Evolutionary conservation across 345 rosid species (phyloP), one percentile per base, ranked within the genome.

Genomic region (Bruguiera sexangula): DNA sequence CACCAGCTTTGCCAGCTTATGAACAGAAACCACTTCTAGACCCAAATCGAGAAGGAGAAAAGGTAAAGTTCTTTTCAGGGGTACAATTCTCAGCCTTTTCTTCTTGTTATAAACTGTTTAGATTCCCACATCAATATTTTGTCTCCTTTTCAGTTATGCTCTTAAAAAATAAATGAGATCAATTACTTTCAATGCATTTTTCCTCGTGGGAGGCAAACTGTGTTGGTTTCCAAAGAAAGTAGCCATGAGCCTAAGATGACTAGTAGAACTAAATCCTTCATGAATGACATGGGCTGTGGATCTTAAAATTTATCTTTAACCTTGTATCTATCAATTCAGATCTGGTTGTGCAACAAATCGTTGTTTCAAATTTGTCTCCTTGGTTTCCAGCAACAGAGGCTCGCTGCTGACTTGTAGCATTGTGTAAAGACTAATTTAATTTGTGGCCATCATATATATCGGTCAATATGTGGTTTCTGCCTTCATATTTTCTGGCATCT

Each of bases 41-140:
- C 79, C 97, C 98, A 43, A 83, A 81, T 78, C 83, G 89, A 72
- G 96, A 95, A 82, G 99, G 97, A 76, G 96, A 95, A 70, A 95
- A 95, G 97, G 99, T 95, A 56, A 56, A 4, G 6, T 43, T 6
- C 20, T 30, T 6, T 66, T 50, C 15, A 1, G 26, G 15, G 29
- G 16, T 56, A 56, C 29, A 27, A 56, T 24, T 56, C 15, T 56
- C 4, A 3, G 30, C 29, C 11, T 13, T 24, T 55, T 27, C 15
- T 10, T 5, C 16, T 56, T 15, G 18, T 8, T 8, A 9, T 24
- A 10, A n/a, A 24, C 16, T 56, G 18, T 56, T 56, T 27, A 22
- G 27, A 8, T 55, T 26, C 27, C 59, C 20, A 8, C 59, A 2
- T n/a, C 59, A 55, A 22, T 55, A 55, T 55, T 56, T 56, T 22